phyloP scores from a whole-genome alignment of 495 filamentous ascomycete species.

The Aspergillus hancockii region DNA sequence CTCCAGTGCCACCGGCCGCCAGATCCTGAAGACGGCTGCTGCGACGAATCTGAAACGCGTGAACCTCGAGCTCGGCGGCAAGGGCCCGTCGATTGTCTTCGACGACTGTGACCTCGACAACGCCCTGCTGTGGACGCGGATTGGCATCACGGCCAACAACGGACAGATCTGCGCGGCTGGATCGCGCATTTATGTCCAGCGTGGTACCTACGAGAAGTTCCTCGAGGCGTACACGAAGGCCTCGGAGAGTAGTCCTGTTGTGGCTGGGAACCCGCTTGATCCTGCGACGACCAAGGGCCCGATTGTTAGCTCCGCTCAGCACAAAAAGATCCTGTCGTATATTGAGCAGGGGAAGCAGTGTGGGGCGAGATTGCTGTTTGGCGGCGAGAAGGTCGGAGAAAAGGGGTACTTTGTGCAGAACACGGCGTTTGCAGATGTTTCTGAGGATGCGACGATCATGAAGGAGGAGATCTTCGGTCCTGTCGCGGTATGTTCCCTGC shows the following conservation, averaged over 20 bases:
- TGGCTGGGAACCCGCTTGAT: constrained; percentile 78
- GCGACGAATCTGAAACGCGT: constrained; percentile 52
- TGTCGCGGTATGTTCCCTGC: constrained; percentile 31
- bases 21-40: constrained; percentile 35
- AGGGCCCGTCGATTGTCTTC: constrained; percentile 46
- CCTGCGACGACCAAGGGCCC: constrained; percentile 76
- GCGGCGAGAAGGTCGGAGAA: constrained; percentile 55
- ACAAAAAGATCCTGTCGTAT: constrained; percentile 78
- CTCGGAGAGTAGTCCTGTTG: constrained; percentile 6
- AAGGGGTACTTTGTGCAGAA: constrained; percentile 51
- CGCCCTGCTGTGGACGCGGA: constrained; percentile 38
- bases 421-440: constrained; percentile 47
- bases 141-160: constrained; percentile 49
- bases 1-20: constrained; percentile 21
- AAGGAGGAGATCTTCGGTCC: constrained; percentile 56
- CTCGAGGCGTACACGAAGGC: constrained; percentile 27
- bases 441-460: constrained; percentile 40
- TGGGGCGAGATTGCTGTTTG: constrained; percentile 72
- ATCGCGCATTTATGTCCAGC: constrained; percentile 55
- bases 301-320: constrained; percentile 77
- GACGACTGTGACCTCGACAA: constrained; percentile 46
- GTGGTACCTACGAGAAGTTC: constrained; percentile 56
- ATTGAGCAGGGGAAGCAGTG: constrained; percentile 73
- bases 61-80: constrained; percentile 48
- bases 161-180: constrained; percentile 58